Evolutionary conservation across 768 basidiomycete genomes (phyloP).

Genomic region (Suillus fuscotomentosus): DNA sequence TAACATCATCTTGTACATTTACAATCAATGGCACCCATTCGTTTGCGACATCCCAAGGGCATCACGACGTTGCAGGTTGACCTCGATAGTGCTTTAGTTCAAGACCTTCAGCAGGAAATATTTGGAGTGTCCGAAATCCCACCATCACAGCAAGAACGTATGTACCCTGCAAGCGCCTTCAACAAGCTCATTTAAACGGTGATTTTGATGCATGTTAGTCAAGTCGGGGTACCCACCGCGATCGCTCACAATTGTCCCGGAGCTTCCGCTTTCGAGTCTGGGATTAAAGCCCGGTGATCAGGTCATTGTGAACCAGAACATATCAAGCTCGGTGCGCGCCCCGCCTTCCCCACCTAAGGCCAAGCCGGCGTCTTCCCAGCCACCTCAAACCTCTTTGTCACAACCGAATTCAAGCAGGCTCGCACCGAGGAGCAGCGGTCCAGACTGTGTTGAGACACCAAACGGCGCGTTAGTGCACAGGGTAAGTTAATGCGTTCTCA

Average conservation of each 20-base stretch:
- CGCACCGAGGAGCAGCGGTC: constrained; percentile 32
- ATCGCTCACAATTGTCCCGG: constrained; percentile 66
- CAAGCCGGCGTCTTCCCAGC: constrained; percentile 12
- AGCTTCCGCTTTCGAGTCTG: constrained; percentile 72
- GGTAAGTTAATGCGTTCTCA: constrained; percentile 34
- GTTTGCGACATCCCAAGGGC: constrained; percentile 84
- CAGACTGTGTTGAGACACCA: constrained; percentile 59
- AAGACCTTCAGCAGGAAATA: constrained; percentile 75
- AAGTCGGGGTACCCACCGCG: constrained; percentile 86
- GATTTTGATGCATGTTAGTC: constrained; percentile 40
- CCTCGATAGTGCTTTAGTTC: constrained; percentile 60
- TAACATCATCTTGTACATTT: background rate
- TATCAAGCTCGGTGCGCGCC: constrained; percentile 14
- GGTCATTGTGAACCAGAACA: constrained; percentile 66
- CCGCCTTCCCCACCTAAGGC: constrained; percentile 8
- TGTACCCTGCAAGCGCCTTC: constrained; percentile 27
- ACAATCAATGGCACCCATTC: constrained; percentile 60
- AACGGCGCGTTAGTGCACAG: constrained; percentile 73
- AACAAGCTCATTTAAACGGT: background rate
- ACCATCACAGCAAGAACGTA: constrained; percentile 77
- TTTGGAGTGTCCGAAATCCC: constrained; percentile 64
- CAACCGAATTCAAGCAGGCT: constrained; percentile 17
- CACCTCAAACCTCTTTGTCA: constrained; percentile 14
- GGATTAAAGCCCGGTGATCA: constrained; percentile 81
- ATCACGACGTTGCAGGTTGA: constrained; percentile 75